Percentiles rank a stretch among this genome's conserved stretches.
Conservation (phyloP, 805 yeast species). For the Kluyveromyces siamensis region DNA sequence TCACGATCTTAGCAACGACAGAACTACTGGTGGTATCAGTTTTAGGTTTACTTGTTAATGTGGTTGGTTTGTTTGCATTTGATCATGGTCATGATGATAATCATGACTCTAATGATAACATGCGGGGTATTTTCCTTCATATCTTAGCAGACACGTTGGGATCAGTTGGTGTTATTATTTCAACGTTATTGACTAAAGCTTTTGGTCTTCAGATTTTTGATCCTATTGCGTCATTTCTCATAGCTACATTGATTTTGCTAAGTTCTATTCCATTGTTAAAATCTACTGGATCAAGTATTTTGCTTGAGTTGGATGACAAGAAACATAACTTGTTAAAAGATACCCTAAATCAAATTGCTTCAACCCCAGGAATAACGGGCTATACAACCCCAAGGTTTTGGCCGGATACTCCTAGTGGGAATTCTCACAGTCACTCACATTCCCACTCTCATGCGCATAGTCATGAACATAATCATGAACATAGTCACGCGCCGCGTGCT, state of each 20-base stretch:
- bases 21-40: slow-evolving; percentile 80
- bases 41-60: slow-evolving; percentile 77
- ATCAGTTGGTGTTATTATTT: slow-evolving; percentile 91
- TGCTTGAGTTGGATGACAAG: slow-evolving; percentile 49
- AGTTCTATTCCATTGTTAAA: slow-evolving; percentile 80
- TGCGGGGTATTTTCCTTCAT: slow-evolving; percentile 91
- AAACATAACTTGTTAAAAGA: slow-evolving; percentile 58
- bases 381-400: slow-evolving; percentile 89
- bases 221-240: slow-evolving; percentile 83
- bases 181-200: slow-evolving; percentile 67
- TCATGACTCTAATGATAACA: slow-evolving; percentile 47
- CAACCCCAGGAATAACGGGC: slow-evolving; percentile 71
- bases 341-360: slow-evolving; percentile 56
- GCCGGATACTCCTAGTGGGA: slow-evolving; percentile 41
- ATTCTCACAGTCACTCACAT: slow-evolving; percentile 20
- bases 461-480: slow-evolving; percentile 9
- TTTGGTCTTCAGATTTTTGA: slow-evolving; percentile 72
- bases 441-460: slow-evolving; percentile 12
- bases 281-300: slow-evolving; percentile 66
- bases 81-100: slow-evolving; percentile 63
- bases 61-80: slow-evolving; percentile 91
- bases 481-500: slow-evolving; percentile 15
- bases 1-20: slow-evolving; percentile 64
- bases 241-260: slow-evolving; percentile 67
- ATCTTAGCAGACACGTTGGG: slow-evolving; percentile 94